These are phyloP conservation scores for Grifola frondosa DNA, from an alignment of 1,284 basidiomycete genomes.

Conservation along the genomic window DNA sequence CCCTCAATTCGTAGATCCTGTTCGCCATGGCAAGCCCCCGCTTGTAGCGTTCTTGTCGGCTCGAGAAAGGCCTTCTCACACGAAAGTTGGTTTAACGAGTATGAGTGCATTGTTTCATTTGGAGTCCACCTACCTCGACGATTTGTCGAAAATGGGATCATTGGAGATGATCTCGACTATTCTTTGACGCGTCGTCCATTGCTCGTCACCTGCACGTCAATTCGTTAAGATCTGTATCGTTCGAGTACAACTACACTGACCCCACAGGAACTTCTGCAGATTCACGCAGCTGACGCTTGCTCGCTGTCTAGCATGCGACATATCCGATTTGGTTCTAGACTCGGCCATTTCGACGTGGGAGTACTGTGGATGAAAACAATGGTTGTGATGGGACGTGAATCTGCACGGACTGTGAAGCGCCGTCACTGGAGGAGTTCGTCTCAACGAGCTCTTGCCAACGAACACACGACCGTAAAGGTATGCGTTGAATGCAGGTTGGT, in stretches of 20 bases:
- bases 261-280: slow-evolving; percentile 10
- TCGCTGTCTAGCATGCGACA: slow-evolving; percentile 8
- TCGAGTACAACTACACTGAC: neutral
- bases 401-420: too few species aligned
- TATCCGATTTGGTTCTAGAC: too few species aligned
- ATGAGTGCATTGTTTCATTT: neutral
- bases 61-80: slow-evolving; percentile 48
- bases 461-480: too few species aligned
- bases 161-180: slow-evolving; percentile 50
- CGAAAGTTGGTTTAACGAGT: neutral
- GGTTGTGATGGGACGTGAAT: too few species aligned
- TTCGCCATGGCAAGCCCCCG: slow-evolving; percentile 51
- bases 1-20: slow-evolving; percentile 55
- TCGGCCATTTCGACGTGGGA: too few species aligned
- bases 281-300: slow-evolving; percentile 2
- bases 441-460: too few species aligned
- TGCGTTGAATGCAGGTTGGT: too few species aligned
- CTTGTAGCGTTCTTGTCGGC: slow-evolving; percentile 49
- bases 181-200: slow-evolving; percentile 49
- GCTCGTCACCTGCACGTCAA: slow-evolving; percentile 39
- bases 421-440: too few species aligned
- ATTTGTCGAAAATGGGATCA: slow-evolving; percentile 68
- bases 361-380: too few species aligned
- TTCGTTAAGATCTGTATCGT: too few species aligned
- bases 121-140: slow-evolving; percentile 41